These are phyloP conservation scores for Chlamydomonas sp. DNA, from an alignment of 139 green algal species.

Conservation along the genomic window DNA sequence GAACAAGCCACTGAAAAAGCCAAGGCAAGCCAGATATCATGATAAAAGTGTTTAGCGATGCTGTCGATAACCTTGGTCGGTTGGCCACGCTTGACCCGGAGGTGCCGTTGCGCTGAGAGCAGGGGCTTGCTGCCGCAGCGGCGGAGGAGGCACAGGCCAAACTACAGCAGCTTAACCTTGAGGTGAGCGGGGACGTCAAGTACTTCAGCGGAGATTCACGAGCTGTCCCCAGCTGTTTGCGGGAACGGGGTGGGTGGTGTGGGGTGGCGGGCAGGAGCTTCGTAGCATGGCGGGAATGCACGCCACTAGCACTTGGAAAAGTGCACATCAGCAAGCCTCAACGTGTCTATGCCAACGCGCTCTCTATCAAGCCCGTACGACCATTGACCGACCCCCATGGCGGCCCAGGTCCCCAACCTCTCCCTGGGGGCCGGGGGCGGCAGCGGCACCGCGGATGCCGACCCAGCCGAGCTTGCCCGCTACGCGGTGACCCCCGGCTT, in stretches of 20 bases:
- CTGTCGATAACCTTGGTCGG: neutral
- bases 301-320: too few species aligned
- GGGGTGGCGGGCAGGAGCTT: too few species aligned
- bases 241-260: too few species aligned
- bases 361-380: neutral
- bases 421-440: neutral
- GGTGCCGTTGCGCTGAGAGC: too few species aligned
- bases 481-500: constrained; percentile 36
- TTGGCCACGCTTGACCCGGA: neutral
- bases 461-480: constrained; percentile 10
- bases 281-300: too few species aligned
- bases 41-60: constrained; percentile 1
- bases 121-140: constrained; percentile 18
- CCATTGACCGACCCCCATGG: too few species aligned
- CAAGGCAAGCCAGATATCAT: constrained; percentile 18
- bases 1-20: constrained; percentile 36
- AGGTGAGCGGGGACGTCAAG: neutral
- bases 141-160: constrained; percentile 26
- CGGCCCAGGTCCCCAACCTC: neutral
- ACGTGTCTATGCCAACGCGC: too few species aligned
- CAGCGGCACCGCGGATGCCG: neutral
- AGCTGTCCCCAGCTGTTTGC: too few species aligned
- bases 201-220: neutral
- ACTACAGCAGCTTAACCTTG: neutral
- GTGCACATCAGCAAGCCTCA: too few species aligned